Evolutionary conservation across 2,329 filamentous ascomycete genomes (phyloP), one percentile per base, ranked within the genome.

Genomic region (Aspergillus cejpii): DNA sequence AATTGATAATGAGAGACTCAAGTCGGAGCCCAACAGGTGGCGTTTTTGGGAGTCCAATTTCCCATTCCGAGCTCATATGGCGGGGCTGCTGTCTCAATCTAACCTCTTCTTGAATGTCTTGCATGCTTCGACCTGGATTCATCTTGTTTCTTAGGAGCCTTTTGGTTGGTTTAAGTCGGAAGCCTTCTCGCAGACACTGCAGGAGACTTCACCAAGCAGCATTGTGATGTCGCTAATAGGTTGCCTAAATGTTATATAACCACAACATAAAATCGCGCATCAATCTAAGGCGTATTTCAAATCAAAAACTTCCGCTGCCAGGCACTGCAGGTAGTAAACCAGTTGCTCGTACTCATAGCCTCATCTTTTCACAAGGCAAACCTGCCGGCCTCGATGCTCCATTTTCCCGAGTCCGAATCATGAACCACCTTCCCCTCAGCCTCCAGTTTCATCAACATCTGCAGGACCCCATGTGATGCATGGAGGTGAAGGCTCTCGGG

Each of bases 401-500:
- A 66, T 41, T 47, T 47, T 40, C 59, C 65, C 17, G 55, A 51
- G 5, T 49, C 50, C 15, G 24, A 40, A 42, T 68, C 60, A 46
- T 63, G 56, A 27, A 61, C 59, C 3, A 85, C 85, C 59, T 75
- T 84, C 2, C 83, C 86, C 57, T 97, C 92, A 10, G 67, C 70
- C 62, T 81, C 71, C 53, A 98, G 69, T 73, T 97, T 97, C 45
- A 74, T 69, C 52, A 98, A 65, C 43, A 97, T 85, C 69, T 91
- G 85, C 50, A 83, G 49, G 5, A 96, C 73, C 1, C 90, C 89
- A 31, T 77, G 75, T 50, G 86, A 81, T 0, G 92, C 92, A 6
- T 90, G 83, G 8, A 75, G 61, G 65, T 90, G 85, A 53, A 97
- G 71, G 57, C 75, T 80, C 62, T 85, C 80, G 0, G 86, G 83